phyloP scores from a whole-genome alignment of 2,329 filamentous ascomycete species.

The Gnomoniopsis smithogilvyi region DNA sequence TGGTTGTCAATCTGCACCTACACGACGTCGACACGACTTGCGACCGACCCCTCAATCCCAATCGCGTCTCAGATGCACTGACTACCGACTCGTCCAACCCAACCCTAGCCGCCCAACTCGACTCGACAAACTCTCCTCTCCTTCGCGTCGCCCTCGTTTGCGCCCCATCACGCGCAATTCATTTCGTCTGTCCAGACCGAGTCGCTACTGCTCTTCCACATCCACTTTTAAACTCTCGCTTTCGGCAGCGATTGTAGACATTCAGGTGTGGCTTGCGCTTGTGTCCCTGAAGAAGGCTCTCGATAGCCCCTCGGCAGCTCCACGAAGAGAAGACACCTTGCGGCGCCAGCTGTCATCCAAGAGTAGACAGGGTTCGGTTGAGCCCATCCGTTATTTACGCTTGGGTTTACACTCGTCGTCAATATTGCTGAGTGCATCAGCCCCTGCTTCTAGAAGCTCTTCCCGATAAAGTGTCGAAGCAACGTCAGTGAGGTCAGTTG shows the following conservation, averaged over 20 bases:
- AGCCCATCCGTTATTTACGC: neutral
- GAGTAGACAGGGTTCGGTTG: neutral
- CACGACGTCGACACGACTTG: too few relatives aligned
- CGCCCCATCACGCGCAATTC: neutral
- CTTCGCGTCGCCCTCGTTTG: neutral
- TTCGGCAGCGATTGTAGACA: neutral
- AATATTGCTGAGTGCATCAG: neutral
- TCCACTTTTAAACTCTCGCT: neutral
- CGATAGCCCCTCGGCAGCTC: neutral
- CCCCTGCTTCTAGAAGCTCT: neutral
- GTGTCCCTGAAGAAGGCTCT: neutral
- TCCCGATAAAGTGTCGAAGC: neutral
- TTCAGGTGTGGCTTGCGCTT: neutral
- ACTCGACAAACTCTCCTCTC: neutral
- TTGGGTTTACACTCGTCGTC: neutral
- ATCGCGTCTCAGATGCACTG: too few relatives aligned
- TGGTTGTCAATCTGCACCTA: too few relatives aligned
- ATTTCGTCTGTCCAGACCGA: neutral
- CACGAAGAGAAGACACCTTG: neutral
- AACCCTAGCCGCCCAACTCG: neutral
- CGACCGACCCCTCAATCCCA: too few relatives aligned
- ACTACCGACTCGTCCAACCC: too few relatives aligned
- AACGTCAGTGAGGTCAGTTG: slow-evolving; percentile 1
- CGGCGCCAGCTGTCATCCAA: neutral
- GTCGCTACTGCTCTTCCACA: neutral